Base-by-base conservation (phyloP, 2,329 filamentous ascomycete species). In the Mollisiaceae sp. region DNA sequence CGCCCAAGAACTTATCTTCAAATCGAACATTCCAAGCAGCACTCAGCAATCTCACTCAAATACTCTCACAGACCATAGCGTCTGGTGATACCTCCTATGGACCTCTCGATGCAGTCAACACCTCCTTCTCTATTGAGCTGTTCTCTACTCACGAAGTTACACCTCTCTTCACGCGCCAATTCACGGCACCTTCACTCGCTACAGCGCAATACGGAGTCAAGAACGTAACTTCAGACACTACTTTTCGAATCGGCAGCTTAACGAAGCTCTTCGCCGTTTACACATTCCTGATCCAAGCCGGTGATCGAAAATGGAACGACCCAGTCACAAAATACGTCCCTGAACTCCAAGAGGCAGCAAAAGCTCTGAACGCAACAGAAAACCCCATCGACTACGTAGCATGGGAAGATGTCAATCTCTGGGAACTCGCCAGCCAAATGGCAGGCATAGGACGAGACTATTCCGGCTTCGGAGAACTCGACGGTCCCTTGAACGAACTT, bases 181-280 rank as follows among this genome's bases (percentile, higher is more conserved):
- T 78, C 61, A 78, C 77, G 6, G 75, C 76, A n/a, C 74, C 75
- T 11, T 69, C 68, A 8, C 69, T 77, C 67, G 59, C 27, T 38
- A 66, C 70, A 27, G 71, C 69, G 18, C 71, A 75, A 4, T 71
- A 73, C 9, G 78, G 79, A 0, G 75, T 78, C 8, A 74, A 67
- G 9, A 71, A 70, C 1, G 74, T 83, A 3, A 75, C 79, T 38
- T 75, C 75, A 8, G 72, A 82, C 63, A 81, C 78, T 0, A 72
- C 80, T 22, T 85, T 79, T 68, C 74, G 77, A 2, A 70, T 80
- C 4, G 79, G 75, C 15, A 83, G 81, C 66, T 71, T 83, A 12
- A 80, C 80, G 11, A 83, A 84, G 70, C 70, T 82, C 8, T 77
- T 81, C 66, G 80, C 78, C 2, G 75, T 82, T 2, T 81, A 79